These are phyloP conservation scores for Solanum hybrid DNA, from an alignment of 305 asterid genomes.

Conservation along the genomic window DNA sequence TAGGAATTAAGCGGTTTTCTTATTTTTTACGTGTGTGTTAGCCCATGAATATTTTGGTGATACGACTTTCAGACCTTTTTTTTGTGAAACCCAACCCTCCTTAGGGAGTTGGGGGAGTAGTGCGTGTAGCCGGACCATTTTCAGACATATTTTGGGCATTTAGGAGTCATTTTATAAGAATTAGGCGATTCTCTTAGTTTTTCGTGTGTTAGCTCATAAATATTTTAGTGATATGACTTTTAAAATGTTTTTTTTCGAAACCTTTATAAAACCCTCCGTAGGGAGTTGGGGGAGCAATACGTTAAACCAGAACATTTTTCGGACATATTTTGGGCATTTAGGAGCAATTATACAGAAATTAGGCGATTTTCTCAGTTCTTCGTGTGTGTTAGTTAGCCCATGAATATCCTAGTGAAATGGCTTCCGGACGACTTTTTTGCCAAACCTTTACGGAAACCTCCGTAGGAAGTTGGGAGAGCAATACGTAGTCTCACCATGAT, in stretches of 20 bases:
- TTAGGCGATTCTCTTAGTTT: background rate
- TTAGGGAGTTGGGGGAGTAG: no score
- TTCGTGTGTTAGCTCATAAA: background rate
- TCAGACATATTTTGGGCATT: no score
- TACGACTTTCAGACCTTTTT: no score
- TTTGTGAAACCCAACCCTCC: no score
- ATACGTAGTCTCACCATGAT: background rate
- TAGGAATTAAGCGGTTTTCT: no score
- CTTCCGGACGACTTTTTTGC: background rate
- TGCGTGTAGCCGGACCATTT: no score
- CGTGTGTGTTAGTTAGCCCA: background rate
- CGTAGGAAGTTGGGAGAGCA: background rate
- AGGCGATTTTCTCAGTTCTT: no score
- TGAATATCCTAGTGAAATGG: background rate
- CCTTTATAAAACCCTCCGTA: background rate
- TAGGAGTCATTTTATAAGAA: no score
- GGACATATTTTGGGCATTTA: background rate
- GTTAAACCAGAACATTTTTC: background rate
- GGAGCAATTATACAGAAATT: background rate
- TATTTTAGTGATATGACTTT: background rate
- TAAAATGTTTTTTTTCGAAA: no score
- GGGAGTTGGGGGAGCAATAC: background rate
- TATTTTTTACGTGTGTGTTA: no score
- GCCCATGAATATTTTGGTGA: no score
- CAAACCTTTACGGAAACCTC: background rate